Conservation (phyloP, 768 basidiomycete genomes). For the Cystofilobasidium macerans region DNA sequence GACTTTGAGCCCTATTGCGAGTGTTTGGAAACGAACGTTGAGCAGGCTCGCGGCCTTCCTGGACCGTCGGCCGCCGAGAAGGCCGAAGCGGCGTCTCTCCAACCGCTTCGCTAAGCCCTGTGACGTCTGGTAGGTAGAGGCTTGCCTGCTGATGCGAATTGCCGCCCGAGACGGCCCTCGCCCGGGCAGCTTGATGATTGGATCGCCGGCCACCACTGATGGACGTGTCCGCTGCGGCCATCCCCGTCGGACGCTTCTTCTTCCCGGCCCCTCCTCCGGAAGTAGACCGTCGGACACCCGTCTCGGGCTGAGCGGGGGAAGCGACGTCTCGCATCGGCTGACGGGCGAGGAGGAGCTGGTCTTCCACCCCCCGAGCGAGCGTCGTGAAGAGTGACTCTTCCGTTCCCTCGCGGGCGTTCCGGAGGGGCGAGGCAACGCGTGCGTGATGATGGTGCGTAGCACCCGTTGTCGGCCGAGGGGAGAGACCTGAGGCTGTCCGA, state of each 20-base stretch:
- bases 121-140: slow-evolving; percentile 48
- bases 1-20: background rate
- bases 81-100: slow-evolving; percentile 54
- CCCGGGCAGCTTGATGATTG: no score
- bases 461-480: no score
- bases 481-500: slow-evolving; percentile 38
- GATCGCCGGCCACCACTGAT: no score
- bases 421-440: background rate
- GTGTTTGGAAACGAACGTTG: slow-evolving; percentile 11
- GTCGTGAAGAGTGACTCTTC: slow-evolving; percentile 22
- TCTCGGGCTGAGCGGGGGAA: background rate
- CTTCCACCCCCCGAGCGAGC: slow-evolving; percentile 22
- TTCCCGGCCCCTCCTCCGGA: background rate
- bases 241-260: slow-evolving; percentile 9
- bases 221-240: no score
- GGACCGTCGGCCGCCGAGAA: background rate
- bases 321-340: background rate
- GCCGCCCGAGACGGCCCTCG: slow-evolving; percentile 8
- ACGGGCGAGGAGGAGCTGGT: slow-evolving; percentile 11
- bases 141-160: background rate
- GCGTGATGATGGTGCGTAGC: slow-evolving; percentile 39
- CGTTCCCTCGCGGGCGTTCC: background rate
- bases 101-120: slow-evolving; percentile 67
- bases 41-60: background rate
- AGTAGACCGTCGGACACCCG: background rate